Conservation (phyloP, 2,329 filamentous ascomycete species). For the Dothideomycetes sp. region DNA sequence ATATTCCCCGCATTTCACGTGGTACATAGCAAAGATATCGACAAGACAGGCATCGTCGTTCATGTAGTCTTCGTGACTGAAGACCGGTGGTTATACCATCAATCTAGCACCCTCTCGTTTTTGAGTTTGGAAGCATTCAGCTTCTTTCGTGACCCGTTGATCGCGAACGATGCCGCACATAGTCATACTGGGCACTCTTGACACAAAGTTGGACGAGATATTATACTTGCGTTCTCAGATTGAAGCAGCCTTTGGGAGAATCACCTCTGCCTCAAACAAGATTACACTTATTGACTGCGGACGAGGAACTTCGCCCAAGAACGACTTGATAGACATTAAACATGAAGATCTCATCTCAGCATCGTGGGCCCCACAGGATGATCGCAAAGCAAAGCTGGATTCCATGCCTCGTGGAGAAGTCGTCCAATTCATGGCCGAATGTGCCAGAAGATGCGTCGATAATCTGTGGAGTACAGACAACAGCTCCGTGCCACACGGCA, state of each 20-base stretch:
- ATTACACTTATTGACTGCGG: conserved; percentile 48
- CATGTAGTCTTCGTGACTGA: not conserved
- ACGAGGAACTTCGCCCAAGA: conserved; percentile 28
- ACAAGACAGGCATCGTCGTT: conserved; percentile 1
- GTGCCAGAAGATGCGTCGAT: conserved; percentile 33
- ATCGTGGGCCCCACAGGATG: conserved; percentile 16
- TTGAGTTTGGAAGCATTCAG: conserved; percentile 17
- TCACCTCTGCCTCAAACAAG: conserved; percentile 11
- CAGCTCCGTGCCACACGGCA: conserved; percentile 42
- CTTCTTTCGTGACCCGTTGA: no score
- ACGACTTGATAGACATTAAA: conserved; percentile 34
- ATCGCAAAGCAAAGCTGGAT: conserved; percentile 18
- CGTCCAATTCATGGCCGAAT: conserved; percentile 43
- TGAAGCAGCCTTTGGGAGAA: not conserved
- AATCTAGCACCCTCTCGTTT: not conserved
- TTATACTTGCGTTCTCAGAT: conserved; percentile 43
- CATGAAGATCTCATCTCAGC: conserved; percentile 31
- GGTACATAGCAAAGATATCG: conserved; percentile 8
- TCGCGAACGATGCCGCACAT: conserved; percentile 28
- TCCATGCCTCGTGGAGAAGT: conserved; percentile 42
- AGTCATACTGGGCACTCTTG: conserved; percentile 50
- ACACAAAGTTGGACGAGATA: conserved; percentile 53
- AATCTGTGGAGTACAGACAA: conserved; percentile 31
- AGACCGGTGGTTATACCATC: not conserved
- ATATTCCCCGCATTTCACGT: conserved; percentile 2